Evolutionary conservation across 345 rosid species (phyloP).

Genomic region (Eucalyptus rudis): DNA sequence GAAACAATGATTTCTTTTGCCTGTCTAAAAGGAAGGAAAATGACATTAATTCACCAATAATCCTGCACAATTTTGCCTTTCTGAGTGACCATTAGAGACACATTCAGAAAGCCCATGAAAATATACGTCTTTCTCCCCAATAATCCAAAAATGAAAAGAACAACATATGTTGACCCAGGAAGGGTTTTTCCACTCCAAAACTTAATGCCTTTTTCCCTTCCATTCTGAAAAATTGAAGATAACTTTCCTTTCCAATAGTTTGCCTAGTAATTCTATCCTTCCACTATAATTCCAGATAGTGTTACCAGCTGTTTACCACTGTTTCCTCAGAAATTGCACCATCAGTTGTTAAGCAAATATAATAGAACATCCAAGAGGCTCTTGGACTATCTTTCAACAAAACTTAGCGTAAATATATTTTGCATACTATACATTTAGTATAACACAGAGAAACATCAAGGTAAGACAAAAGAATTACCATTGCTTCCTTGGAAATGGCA

Average conservation of each 20-base stretch:
- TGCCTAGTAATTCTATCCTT: background rate
- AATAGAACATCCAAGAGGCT: background rate
- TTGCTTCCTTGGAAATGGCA: slow-evolving; percentile 31
- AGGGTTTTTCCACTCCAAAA: background rate
- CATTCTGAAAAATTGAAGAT: background rate
- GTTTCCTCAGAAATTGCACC: background rate
- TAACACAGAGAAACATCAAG: background rate
- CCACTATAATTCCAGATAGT: background rate
- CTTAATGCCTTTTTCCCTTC: background rate
- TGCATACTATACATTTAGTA: background rate
- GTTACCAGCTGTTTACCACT: background rate
- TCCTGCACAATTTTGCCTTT: background rate
- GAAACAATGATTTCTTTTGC: background rate
- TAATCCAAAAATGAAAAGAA: background rate
- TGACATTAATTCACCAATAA: background rate
- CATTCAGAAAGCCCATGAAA: background rate
- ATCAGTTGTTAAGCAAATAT: background rate
- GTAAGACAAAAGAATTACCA: slow-evolving; percentile 18
- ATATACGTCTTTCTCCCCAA: background rate
- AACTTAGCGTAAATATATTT: background rate
- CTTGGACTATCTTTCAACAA: background rate
- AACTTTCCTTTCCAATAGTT: background rate
- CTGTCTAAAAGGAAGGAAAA: background rate
- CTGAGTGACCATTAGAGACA: background rate
- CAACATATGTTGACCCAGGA: background rate